phyloP scores from a whole-genome alignment of 108 stramenopile species.

The Pseudonitzschia multiseries region DNA sequence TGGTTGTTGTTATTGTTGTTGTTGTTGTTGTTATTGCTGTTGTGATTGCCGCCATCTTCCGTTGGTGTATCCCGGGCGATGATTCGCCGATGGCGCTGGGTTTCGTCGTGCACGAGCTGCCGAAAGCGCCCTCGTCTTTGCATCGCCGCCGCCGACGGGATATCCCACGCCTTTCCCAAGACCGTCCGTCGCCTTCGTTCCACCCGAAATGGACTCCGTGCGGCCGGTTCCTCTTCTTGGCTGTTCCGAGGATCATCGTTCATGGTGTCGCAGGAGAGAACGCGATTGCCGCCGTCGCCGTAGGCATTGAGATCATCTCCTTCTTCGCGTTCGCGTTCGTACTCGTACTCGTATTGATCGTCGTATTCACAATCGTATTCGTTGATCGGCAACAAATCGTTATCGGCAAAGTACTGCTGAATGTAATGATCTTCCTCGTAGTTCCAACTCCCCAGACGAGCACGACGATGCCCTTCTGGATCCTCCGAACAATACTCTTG shows the following conservation, averaged over 20 bases:
- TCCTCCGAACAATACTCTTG: no score
- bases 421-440: slow-evolving; percentile 6
- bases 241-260: no score
- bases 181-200: background rate
- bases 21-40: background rate
- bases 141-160: slow-evolving; percentile 27
- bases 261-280: background rate
- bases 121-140: slow-evolving; percentile 26
- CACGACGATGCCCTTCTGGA: background rate
- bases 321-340: background rate
- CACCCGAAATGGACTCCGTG: background rate
- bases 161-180: slow-evolving; percentile 23
- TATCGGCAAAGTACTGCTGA: background rate
- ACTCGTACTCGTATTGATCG: background rate
- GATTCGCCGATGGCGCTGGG: slow-evolving; percentile 38
- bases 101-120: slow-evolving; percentile 29
- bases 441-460: background rate
- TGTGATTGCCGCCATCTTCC: background rate
- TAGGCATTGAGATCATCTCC: background rate
- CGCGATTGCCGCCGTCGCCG: background rate
- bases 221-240: no score
- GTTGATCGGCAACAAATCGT: slow-evolving; percentile 6
- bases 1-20: background rate
- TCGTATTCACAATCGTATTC: background rate
- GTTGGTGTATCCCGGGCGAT: slow-evolving; percentile 18